Percentiles rank a stretch among this genome's conserved stretches.
Evolutionary conservation across 257 asterid genomes (phyloP).

Genomic region (Przewalskia tangutica): DNA sequence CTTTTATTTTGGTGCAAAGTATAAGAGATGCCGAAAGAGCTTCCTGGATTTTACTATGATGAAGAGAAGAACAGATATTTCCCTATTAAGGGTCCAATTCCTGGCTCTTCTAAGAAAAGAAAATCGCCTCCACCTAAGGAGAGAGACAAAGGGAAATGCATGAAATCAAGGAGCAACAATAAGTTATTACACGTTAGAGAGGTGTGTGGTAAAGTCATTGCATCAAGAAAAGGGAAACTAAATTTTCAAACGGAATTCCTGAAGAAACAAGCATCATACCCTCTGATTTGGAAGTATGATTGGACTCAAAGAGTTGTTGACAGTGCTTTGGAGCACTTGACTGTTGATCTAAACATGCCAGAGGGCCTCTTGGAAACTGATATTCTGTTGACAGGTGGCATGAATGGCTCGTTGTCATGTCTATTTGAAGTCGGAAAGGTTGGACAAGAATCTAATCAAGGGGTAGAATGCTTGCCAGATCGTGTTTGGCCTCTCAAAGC

Average conservation of each 20-base stretch:
- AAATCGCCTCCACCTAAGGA: conserved; percentile 39
- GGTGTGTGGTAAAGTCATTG: conserved; percentile 50
- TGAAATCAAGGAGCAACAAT: conserved; percentile 14
- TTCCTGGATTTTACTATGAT: conserved; percentile 83
- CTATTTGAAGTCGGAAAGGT: conserved; percentile 37
- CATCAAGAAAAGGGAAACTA: conserved; percentile 38
- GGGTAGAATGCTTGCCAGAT: conserved; percentile 24
- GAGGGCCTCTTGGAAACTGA: conserved; percentile 44
- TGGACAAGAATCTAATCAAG: conserved; percentile 32
- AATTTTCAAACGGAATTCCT: conserved; percentile 51
- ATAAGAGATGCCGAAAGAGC: conserved; percentile 26
- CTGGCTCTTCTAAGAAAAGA: conserved; percentile 61
- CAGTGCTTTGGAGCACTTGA: conserved; percentile 46
- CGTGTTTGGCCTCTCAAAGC: conserved; percentile 45
- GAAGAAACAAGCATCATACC: conserved; percentile 56
- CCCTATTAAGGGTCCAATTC: conserved; percentile 73
- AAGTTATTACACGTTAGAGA: conserved; percentile 68
- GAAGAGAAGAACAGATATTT: conserved; percentile 76
- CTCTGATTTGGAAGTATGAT: conserved; percentile 55
- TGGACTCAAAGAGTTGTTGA: conserved; percentile 41
- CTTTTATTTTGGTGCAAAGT: not conserved
- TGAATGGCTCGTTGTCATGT: conserved; percentile 31
- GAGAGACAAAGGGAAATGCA: conserved; percentile 10
- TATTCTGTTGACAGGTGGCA: conserved; percentile 50
- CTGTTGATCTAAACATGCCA: conserved; percentile 36